Evolutionary conservation across 176 grass and related monocot genomes (phyloP), one percentile per base, ranked within the genome.

Genomic region (Aegilops tauschii): DNA sequence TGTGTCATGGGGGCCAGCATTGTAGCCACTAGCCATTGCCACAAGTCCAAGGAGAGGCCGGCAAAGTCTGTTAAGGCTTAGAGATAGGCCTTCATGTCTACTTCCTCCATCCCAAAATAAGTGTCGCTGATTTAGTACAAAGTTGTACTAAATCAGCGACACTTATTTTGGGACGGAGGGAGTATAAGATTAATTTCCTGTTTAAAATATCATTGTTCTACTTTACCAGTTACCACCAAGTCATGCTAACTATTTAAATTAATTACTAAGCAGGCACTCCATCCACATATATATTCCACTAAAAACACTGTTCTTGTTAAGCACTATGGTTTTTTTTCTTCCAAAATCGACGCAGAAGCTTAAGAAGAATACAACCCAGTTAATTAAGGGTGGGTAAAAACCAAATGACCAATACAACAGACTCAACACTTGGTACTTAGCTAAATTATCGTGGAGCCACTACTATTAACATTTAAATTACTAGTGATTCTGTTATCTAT

Each of bases 211-310:
- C 14, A 73, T 8, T 74, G 23, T 49, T 23, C 72, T 75, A 75
- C 42, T 75, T 75, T 29, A 74, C 39, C 23, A 47, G 49, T 75
- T 29, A 74, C 39, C 23, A 47, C 20, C n/a, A 74, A 47, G 6
- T 47, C 40, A 47, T 74, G 71, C 45, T 47, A 75, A 3, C 42
- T 30, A 49, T 52, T 52, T 52, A 30, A 14, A 27, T 31, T 50
- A 52, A 76, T 29, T 58, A 58, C 50, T 70, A 65, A 79, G 75
- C 65, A 84, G 30, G 31, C 32, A 54, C 79, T 79, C 11, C 16
- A 25, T 39, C 36, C 9, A 52, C 70, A 58, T 3, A 44, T 3
- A 44, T 77, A 14, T 70, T 65, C 63, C 13, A 30, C 28, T 47
- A 20, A 44, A 54, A 77, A 77, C 47, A 21, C 70, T 42, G 29